A percentile compares a stretch with the other conserved stretches of the same genome.
phyloP scores from a whole-genome alignment of 371 early-diverging fungal species.

The Lichtheimia corymbifera region DNA sequence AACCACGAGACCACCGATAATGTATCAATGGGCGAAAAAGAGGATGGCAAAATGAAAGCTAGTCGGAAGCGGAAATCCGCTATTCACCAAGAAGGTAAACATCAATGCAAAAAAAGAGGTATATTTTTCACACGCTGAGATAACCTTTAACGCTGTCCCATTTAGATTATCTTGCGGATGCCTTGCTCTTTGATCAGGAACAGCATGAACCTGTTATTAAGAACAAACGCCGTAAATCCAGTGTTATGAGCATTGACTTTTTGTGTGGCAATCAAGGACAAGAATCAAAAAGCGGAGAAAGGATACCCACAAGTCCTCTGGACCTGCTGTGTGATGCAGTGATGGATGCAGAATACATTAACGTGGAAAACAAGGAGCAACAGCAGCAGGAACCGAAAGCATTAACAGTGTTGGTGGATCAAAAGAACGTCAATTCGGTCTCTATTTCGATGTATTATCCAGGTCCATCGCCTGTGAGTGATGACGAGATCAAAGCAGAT shows the following conservation, averaged over 20 bases:
- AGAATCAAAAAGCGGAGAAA: neutral
- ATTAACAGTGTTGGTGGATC: constrained; percentile 22
- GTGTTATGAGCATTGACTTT: constrained; percentile 49
- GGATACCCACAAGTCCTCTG: constrained; percentile 17
- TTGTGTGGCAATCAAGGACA: constrained; percentile 24
- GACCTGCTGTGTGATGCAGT: constrained; percentile 42
- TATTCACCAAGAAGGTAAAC: constrained; percentile 17
- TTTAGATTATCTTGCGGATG: constrained; percentile 1
- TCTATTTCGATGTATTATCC: constrained; percentile 13
- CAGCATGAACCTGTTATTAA: neutral
- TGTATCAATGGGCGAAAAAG: neutral
- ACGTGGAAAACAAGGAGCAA: constrained; percentile 9
- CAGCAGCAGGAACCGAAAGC: neutral
- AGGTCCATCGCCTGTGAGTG: constrained; percentile 10
- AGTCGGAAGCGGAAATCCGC: constrained; percentile 38
- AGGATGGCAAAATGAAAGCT: constrained; percentile 22
- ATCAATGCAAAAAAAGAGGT: no score
- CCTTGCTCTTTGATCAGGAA: neutral
- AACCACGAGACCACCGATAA: constrained; percentile 6
- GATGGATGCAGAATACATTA: constrained; percentile 34
- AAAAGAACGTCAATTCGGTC: constrained; percentile 14
- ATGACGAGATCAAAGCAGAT: constrained; percentile 35
- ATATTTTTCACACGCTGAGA: constrained; percentile 10
- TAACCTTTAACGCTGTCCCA: neutral
- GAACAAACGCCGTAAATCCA: constrained; percentile 8